Base-by-base conservation (phyloP, 768 basidiomycete species). In the Trametes cingulata region DNA sequence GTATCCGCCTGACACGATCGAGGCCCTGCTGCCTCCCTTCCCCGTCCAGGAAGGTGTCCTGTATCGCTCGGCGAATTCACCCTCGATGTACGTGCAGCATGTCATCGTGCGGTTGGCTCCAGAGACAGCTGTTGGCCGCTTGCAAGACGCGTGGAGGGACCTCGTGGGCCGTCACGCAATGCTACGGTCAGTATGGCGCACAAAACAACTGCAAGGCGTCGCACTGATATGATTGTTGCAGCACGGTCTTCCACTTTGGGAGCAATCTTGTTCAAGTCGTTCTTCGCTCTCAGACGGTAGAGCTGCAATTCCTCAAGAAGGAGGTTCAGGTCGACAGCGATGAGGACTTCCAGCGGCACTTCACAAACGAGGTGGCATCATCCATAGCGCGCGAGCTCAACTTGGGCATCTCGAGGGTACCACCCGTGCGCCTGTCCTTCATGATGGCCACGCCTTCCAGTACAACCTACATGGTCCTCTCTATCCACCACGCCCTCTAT, bases 31-130 rank as follows among this genome's bases (percentile, higher is more conserved):
- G 22, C 80, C 81, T 19, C 71, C 80, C 27, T 78, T 80, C 52
- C 71, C 79, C 19, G 71, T 81, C 14, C 80, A 82, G 58, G 79
- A 80, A 67, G 80, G 80, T 20, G 75, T 82, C 17, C 65, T 82
- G 50, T 74, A 76, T 49, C 73, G 76, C 36, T 77, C 79, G 5
- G 72, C 71, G 33, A 71, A 73, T n/a, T 60, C 69, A 24, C 69
- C 72, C 40, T 70, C 72, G 1, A 71, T 79, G 53, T 81, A 78
- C 63, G 77, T 81, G 12, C 80, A 81, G 52, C 80, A 80, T 62
- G 68, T 80, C 39, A 58, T 80, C 3, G 57, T 80, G 56, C 61
- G 65, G 14, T 65, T 75, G 49, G 65, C 70, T 15, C 51, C 60
- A 7, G 56, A 58, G 22, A 60, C 64, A 0, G 67, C 71, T 10